Evolutionary conservation across 208 protist species (phyloP).

Genomic region (Acanthamoeba polyphaga): DNA sequence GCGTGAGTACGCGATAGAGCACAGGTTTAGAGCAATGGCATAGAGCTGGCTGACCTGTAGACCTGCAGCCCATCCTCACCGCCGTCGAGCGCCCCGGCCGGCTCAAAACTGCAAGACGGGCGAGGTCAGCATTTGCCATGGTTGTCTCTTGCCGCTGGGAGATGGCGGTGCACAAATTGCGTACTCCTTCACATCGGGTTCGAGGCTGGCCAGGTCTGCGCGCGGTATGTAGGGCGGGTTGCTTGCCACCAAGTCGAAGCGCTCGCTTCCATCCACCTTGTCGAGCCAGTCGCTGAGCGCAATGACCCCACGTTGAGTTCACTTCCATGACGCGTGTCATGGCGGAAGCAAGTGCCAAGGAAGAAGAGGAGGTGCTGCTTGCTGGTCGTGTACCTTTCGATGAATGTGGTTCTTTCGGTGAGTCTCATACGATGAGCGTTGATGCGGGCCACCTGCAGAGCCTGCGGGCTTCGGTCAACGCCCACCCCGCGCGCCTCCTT

Average conservation of each 20-base stretch:
- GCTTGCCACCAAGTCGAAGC: constrained; percentile 30
- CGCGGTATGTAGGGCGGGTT: constrained; percentile 64
- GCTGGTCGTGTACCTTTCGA: not conserved
- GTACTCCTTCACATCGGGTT: constrained; percentile 6
- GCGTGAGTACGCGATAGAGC: not conserved
- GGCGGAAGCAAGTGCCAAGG: too few species aligned
- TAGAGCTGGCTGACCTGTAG: not conserved
- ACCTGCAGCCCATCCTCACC: constrained; percentile 41
- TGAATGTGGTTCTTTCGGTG: not conserved
- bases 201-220: not conserved
- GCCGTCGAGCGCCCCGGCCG: constrained; percentile 23
- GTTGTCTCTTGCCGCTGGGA: not conserved
- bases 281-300: constrained; percentile 43
- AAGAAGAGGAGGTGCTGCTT: not conserved
- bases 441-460: constrained; percentile 1
- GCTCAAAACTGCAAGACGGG: constrained; percentile 32
- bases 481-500: not conserved
- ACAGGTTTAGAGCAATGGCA: not conserved
- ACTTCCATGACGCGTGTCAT: not conserved
- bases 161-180: not conserved
- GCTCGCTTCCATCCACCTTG: not conserved
- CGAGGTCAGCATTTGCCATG: not conserved
- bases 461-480: constrained; percentile 1
- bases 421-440: constrained; percentile 36
- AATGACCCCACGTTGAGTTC: not conserved